phyloP scores from a whole-genome alignment of 2,329 filamentous ascomycete genomes.

The Emmonsiellopsis sp. region DNA sequence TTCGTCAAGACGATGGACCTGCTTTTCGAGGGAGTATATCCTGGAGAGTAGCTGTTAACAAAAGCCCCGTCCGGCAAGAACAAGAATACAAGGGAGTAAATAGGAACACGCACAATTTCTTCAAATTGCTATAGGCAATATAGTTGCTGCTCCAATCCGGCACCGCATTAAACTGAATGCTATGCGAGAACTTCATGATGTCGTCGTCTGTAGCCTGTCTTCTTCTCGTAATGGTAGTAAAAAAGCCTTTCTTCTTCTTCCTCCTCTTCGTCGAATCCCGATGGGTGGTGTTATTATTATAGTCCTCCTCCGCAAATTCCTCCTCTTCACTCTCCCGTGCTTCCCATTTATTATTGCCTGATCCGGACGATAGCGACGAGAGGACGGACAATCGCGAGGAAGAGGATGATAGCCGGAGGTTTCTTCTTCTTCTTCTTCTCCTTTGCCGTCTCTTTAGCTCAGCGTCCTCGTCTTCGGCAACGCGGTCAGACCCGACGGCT shows the following conservation, averaged over 20 bases:
- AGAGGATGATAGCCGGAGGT: no score
- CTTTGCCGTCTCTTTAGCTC: no score
- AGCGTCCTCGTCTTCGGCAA: no score
- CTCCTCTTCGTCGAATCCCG: not conserved
- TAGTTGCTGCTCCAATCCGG: conserved; percentile 99
- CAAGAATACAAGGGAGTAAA: conserved; percentile 3
- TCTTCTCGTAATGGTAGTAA: not conserved
- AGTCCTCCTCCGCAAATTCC: not conserved
- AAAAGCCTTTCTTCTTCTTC: conserved; percentile 1
- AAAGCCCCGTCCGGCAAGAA: not conserved
- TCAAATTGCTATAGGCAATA: conserved; percentile 96
- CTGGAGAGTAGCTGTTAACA: conserved; percentile 35
- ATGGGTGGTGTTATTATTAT: not conserved
- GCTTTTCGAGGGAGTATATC: conserved; percentile 92
- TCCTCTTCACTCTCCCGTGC: not conserved
- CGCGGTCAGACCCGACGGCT: no score
- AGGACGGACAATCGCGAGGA: no score
- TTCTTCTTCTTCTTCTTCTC: no score
- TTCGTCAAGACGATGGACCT: conserved; percentile 53
- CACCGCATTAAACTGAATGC: conserved; percentile 97
- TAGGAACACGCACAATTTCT: conserved; percentile 69
- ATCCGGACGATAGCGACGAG: no score
- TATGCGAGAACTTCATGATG: conserved; percentile 99
- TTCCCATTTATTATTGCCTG: not conserved
- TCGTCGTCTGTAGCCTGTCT: conserved; percentile 53